Conservation (phyloP, 202 grass and related monocot species). For the Musa balbisiana region DNA sequence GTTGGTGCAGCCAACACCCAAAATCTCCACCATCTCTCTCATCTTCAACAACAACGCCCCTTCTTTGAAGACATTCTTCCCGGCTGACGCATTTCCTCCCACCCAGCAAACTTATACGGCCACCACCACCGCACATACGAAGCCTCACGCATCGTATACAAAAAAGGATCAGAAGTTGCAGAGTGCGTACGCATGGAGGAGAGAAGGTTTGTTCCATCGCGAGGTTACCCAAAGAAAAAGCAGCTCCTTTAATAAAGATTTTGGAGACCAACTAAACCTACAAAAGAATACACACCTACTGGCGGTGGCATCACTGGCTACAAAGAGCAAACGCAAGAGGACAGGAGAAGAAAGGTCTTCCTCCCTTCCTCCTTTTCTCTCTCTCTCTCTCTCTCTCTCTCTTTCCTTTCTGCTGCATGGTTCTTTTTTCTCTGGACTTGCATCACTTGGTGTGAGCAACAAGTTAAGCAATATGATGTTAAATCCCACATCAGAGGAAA, state of each 20-base stretch:
- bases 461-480: conserved; percentile 43
- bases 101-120: conserved; percentile 29
- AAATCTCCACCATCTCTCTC: conserved; percentile 24
- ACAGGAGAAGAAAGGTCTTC: conserved; percentile 30
- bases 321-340: conserved; percentile 28
- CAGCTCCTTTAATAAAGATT: not conserved
- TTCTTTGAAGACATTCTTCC: conserved; percentile 30
- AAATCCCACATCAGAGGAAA: conserved; percentile 8
- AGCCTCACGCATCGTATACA: conserved; percentile 12
- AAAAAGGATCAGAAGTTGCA: too few species aligned
- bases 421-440: conserved; percentile 38
- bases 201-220: conserved; percentile 2
- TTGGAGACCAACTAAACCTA: not conserved
- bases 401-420: conserved; percentile 26
- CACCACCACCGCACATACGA: conserved; percentile 22
- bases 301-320: conserved; percentile 16
- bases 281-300: not conserved
- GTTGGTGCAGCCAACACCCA: conserved; percentile 58
- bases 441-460: conserved; percentile 54
- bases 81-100: conserved; percentile 42
- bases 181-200: not conserved
- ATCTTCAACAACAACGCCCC: conserved; percentile 16
- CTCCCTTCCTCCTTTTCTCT: conserved; percentile 7
- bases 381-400: conserved; percentile 10
- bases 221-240: conserved; percentile 2